phyloP scores from a whole-genome alignment of 2,329 filamentous ascomycete species.

The Trichophyton schoenleinii region DNA sequence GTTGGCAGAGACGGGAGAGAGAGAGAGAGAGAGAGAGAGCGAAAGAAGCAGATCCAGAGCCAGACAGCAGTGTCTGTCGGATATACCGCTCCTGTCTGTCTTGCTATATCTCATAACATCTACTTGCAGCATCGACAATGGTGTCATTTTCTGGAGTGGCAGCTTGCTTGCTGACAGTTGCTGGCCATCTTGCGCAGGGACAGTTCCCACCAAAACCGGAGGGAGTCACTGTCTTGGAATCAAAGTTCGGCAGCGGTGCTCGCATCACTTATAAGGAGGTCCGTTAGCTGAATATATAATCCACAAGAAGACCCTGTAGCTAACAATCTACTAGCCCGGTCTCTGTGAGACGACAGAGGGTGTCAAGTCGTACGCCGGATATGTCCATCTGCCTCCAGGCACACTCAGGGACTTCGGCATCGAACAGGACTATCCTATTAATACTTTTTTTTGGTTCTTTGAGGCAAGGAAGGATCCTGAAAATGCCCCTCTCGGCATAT shows the following conservation, averaged over 20 bases:
- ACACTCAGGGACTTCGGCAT: constrained; percentile 18
- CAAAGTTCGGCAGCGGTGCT: constrained; percentile 27
- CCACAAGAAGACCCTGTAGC: too few species aligned
- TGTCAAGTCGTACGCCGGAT: constrained; percentile 47
- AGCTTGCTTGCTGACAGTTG: constrained; percentile 4
- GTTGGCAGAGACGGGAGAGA: neutral
- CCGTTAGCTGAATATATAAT: neutral
- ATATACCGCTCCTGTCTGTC: neutral
- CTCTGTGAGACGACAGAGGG: constrained; percentile 47
- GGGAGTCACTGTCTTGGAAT: constrained; percentile 29
- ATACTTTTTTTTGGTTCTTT: constrained; percentile 56
- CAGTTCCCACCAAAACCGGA: constrained; percentile 31
- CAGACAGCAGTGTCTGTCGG: neutral
- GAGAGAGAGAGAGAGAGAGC: neutral
- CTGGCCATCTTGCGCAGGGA: neutral
- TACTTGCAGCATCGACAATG: neutral
- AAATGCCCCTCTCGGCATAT: constrained; percentile 47
- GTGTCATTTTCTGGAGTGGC: neutral
- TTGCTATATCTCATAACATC: neutral
- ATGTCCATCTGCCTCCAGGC: constrained; percentile 44
- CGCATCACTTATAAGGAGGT: constrained; percentile 37
- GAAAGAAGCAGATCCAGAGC: neutral
- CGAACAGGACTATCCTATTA: constrained; percentile 44
- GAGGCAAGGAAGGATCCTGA: constrained; percentile 42
- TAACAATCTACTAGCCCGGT: constrained; percentile 6